Conservation (phyloP, 805 yeast genomes). For the Myxozyma monticola region DNA sequence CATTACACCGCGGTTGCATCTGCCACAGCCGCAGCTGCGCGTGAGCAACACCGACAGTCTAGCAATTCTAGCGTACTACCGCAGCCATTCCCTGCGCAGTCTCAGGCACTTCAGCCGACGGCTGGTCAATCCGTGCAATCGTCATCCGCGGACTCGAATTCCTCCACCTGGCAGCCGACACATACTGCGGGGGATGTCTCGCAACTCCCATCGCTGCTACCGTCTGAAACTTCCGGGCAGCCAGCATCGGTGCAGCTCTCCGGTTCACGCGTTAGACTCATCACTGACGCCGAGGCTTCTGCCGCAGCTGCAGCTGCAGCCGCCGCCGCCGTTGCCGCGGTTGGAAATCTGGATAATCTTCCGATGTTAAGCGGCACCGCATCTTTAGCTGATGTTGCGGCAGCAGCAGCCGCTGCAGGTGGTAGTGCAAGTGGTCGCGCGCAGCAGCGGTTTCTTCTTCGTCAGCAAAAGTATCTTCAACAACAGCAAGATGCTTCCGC, state of each 20-base stretch:
- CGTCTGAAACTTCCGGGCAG: neutral
- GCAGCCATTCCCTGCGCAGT: no score
- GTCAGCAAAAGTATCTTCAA: no score
- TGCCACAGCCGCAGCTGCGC: neutral
- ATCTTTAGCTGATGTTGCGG: slow-evolving; percentile 25
- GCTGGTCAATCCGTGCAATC: no score
- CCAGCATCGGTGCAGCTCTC: no score
- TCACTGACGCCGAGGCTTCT: slow-evolving; percentile 26
- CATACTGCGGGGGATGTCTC: no score
- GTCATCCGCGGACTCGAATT: slow-evolving; percentile 11
- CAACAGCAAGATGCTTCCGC: neutral
- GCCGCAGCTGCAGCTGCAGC: slow-evolving; percentile 30
- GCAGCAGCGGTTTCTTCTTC: slow-evolving; percentile 19
- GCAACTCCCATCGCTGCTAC: neutral
- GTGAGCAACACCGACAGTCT: neutral
- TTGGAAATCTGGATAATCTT: slow-evolving; percentile 11
- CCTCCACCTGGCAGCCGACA: slow-evolving; percentile 11
- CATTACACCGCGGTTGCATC: neutral
- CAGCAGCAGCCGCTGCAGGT: slow-evolving; percentile 24
- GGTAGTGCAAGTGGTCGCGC: slow-evolving; percentile 6
- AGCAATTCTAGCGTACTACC: no score
- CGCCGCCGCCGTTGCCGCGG: slow-evolving; percentile 29
- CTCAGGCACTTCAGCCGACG: no score
- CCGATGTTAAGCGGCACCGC: slow-evolving; percentile 17
- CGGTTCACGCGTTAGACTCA: slow-evolving; percentile 13